phyloP scores from a whole-genome alignment of 2,329 filamentous ascomycete genomes.

The Herpotrichia juniperi region DNA sequence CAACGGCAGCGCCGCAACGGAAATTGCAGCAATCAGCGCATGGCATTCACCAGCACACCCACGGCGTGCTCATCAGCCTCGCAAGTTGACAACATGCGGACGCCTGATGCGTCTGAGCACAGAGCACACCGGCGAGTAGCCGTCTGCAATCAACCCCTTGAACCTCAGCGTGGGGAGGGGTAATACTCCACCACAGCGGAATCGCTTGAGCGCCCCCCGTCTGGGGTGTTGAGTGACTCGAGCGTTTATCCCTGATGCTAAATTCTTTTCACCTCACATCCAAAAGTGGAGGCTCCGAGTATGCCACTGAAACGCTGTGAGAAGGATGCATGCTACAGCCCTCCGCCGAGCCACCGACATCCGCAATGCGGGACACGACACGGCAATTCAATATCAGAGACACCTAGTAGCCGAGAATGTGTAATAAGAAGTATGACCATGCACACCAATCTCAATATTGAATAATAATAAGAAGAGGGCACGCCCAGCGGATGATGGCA shows the following conservation, averaged over 20 bases:
- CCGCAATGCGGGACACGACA: conserved; percentile 5
- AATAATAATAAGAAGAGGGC: background rate
- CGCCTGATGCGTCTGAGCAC: conserved; percentile 8
- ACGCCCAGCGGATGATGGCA: background rate
- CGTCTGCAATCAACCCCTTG: conserved; percentile 19
- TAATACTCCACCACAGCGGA: conserved; percentile 30
- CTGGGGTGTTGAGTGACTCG: conserved; percentile 3
- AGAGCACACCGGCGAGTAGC: conserved; percentile 21
- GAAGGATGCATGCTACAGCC: conserved; percentile 13
- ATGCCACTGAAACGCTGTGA: conserved; percentile 39
- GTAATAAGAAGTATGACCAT: background rate
- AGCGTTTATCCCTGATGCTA: conserved; percentile 12
- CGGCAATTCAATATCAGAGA: conserved; percentile 5
- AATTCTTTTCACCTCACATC: conserved; percentile 20
- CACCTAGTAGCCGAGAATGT: conserved; percentile 3
- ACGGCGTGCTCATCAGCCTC: conserved; percentile 27
- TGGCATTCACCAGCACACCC: conserved; percentile 23
- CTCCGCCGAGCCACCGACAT: conserved; percentile 15
- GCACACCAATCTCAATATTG: background rate
- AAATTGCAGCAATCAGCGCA: conserved; percentile 41
- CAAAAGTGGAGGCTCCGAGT: conserved; percentile 5
- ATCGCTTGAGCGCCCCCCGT: conserved; percentile 20
- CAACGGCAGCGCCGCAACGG: conserved; percentile 38
- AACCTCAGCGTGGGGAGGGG: conserved; percentile 29
- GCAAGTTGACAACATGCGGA: conserved; percentile 4